Percentiles rank a stretch among this genome's conserved stretches.
phyloP scores from a whole-genome alignment of 2,329 filamentous ascomycete genomes.

The Cordyceps sp. region DNA sequence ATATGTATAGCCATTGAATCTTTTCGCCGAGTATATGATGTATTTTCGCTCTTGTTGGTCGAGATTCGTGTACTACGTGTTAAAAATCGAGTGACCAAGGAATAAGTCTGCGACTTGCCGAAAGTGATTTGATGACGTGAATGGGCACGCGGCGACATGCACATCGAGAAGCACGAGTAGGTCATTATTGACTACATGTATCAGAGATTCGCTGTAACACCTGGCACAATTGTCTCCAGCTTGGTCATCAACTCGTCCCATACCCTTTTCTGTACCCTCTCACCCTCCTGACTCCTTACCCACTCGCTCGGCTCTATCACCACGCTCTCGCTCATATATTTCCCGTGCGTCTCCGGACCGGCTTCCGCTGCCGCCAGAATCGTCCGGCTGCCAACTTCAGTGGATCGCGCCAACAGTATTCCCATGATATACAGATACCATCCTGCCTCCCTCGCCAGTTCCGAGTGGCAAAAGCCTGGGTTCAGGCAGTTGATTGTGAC shows the following conservation, averaged over 20 bases:
- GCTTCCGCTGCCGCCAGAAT: conserved; percentile 18
- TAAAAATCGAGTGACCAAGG: too few species aligned
- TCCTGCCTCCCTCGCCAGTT: conserved; percentile 20
- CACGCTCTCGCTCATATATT: conserved; percentile 22
- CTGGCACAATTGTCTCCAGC: conserved; percentile 23
- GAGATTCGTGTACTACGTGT: too few species aligned
- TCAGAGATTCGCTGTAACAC: conserved; percentile 4
- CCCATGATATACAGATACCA: conserved; percentile 9
- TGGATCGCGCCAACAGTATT: conserved; percentile 20
- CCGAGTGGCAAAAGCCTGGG: conserved; percentile 33
- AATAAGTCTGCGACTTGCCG: too few species aligned
- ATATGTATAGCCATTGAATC: too few species aligned
- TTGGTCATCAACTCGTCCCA: conserved; percentile 25
- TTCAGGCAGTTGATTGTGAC: conserved; percentile 34
- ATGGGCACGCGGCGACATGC: too few species aligned
- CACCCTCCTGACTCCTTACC: conserved; percentile 21
- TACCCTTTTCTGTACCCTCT: conserved; percentile 17
- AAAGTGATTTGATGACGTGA: too few species aligned
- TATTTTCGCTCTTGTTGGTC: too few species aligned
- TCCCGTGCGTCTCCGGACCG: conserved; percentile 25
- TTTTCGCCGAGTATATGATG: too few species aligned
- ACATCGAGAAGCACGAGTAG: background rate
- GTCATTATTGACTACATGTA: background rate
- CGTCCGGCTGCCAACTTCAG: conserved; percentile 30
- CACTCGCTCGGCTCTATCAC: conserved; percentile 15